phyloP scores from a whole-genome alignment of 805 yeast species.

The Wickerhamomyces bovis region DNA sequence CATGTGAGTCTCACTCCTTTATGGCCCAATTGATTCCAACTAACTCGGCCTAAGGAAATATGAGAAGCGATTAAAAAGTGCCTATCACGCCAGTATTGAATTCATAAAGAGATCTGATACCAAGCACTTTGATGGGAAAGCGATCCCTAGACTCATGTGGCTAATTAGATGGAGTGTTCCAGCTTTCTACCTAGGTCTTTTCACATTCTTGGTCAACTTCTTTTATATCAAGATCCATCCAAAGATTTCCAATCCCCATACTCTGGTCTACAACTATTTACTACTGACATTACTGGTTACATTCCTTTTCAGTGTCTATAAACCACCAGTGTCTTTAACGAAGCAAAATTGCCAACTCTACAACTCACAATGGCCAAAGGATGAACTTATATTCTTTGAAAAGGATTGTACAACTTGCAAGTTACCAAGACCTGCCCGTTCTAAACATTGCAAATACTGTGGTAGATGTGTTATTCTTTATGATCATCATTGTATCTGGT shows the following conservation, averaged over 20 bases:
- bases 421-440: constrained; percentile 59
- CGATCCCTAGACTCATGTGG: not conserved
- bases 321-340: constrained; percentile 7
- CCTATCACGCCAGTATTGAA: not conserved
- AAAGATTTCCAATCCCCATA: constrained; percentile 13
- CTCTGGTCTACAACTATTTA: constrained; percentile 11
- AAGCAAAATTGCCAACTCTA: not conserved
- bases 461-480: constrained; percentile 53
- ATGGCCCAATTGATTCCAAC: not conserved
- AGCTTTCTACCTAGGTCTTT: constrained; percentile 11
- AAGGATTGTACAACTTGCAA: constrained; percentile 49
- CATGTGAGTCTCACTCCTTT: not conserved
- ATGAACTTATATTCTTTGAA: constrained; percentile 18
- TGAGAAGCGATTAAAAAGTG: not conserved
- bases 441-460: constrained; percentile 72
- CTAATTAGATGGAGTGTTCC: constrained; percentile 18
- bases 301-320: constrained; percentile 11
- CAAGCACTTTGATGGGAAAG: not conserved
- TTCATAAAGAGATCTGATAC: not conserved
- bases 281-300: constrained; percentile 4
- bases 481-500: constrained; percentile 73
- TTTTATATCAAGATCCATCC: constrained; percentile 12
- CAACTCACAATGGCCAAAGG: constrained; percentile 8
- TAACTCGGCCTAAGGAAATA: not conserved
- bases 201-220: constrained; percentile 6